A percentile compares a stretch with the other conserved stretches of the same genome.
Evolutionary conservation across 179 eudicot species (phyloP).

Genomic region (Beta macrorhiza): DNA sequence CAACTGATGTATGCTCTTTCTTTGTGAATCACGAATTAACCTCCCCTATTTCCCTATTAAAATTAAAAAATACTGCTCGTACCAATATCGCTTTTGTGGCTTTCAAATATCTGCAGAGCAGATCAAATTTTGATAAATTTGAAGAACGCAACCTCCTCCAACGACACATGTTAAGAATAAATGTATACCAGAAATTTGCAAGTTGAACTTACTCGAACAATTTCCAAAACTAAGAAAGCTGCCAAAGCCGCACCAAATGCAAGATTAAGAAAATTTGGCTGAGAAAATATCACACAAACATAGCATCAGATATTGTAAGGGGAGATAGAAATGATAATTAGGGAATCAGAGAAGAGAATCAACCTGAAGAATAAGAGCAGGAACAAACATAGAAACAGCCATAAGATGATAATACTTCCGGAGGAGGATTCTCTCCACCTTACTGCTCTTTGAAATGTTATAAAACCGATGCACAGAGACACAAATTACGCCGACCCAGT

Average conservation of each 20-base stretch:
- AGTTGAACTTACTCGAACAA: slow-evolving; percentile 67
- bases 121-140: not conserved
- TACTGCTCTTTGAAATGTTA: slow-evolving; percentile 77
- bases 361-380: slow-evolving; percentile 95
- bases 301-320: slow-evolving; percentile 12
- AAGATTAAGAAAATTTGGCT: slow-evolving; percentile 87
- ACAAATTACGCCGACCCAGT: slow-evolving; percentile 71
- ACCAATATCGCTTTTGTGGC: not conserved
- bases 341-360: not conserved
- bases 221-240: slow-evolving; percentile 75
- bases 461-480: slow-evolving; percentile 68
- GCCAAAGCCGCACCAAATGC: slow-evolving; percentile 97
- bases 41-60: not conserved
- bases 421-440: slow-evolving; percentile 84
- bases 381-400: slow-evolving; percentile 91
- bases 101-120: not conserved
- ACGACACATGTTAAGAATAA: not conserved
- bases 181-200: not conserved
- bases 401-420: slow-evolving; percentile 93
- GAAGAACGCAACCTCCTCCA: not conserved
- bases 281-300: slow-evolving; percentile 23
- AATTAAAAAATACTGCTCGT: not conserved
- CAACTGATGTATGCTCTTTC: not conserved
- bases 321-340: slow-evolving; percentile 1
- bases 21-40: not conserved